Conservation (phyloP, 2,329 filamentous ascomycete genomes). For the Pseudogymnoascus sp. region DNA sequence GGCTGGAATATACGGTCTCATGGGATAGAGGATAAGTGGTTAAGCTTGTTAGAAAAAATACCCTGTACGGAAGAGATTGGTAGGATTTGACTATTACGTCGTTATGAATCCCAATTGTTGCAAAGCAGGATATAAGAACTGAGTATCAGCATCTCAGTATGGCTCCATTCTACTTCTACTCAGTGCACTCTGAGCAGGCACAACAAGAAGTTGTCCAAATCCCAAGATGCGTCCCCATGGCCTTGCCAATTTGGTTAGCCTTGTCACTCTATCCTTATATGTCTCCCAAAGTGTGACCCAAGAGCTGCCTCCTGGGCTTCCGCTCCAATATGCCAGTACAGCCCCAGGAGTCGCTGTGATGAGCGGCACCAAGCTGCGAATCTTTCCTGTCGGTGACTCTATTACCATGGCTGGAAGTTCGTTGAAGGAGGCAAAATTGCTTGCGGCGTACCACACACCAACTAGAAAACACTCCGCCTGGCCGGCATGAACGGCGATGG, state of each 20-base stretch:
- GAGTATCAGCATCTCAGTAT: not conserved
- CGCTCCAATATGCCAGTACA: not conserved
- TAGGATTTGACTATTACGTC: not conserved
- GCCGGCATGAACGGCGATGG: not conserved
- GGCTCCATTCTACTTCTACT: not conserved
- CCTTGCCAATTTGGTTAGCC: not conserved
- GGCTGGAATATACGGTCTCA: not conserved
- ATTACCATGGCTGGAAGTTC: constrained; percentile 24
- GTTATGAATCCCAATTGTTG: not conserved
- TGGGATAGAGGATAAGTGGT: not conserved
- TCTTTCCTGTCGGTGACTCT: constrained; percentile 31
- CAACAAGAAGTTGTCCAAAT: not conserved
- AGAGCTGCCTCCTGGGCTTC: not conserved
- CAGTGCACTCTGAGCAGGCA: not conserved
- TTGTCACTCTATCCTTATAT: not conserved
- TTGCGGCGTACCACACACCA: not conserved
- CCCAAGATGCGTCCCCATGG: not conserved
- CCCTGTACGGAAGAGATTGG: not conserved
- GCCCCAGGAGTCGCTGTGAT: not conserved
- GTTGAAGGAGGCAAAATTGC: not conserved
- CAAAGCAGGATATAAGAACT: not conserved
- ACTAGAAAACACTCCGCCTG: not conserved
- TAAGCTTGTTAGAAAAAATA: not conserved
- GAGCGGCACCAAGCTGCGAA: constrained; percentile 15
- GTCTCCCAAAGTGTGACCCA: not conserved